Percentiles rank a stretch among this genome's conserved stretches.
phyloP scores from a whole-genome alignment of 2,329 filamentous ascomycete genomes.

The Exophiala calicioides region DNA sequence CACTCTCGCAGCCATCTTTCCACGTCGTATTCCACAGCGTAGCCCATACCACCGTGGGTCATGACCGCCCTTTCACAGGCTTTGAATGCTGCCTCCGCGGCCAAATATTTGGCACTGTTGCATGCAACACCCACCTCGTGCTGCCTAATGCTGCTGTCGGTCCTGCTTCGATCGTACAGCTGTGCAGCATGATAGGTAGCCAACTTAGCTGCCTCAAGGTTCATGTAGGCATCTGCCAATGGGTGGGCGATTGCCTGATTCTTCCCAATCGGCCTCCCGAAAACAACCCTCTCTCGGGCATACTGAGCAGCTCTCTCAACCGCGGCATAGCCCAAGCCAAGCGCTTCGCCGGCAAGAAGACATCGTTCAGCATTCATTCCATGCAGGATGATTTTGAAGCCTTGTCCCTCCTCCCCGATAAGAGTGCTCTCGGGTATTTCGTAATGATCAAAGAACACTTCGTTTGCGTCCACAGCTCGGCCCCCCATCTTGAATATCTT shows the following conservation, averaged over 20 bases:
- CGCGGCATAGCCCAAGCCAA: slow-evolving; percentile 76
- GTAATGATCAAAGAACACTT: slow-evolving; percentile 85
- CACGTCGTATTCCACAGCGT: slow-evolving; percentile 64
- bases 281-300: slow-evolving; percentile 66
- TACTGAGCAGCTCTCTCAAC: slow-evolving; percentile 64
- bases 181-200: slow-evolving; percentile 66
- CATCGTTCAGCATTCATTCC: slow-evolving; percentile 80
- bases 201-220: slow-evolving; percentile 65
- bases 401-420: slow-evolving; percentile 71
- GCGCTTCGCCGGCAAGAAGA: slow-evolving; percentile 73
- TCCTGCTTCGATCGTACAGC: slow-evolving; percentile 59
- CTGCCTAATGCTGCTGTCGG: slow-evolving; percentile 48
- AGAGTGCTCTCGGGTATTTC: slow-evolving; percentile 63
- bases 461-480: slow-evolving; percentile 78
- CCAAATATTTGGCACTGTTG: slow-evolving; percentile 68
- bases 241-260: slow-evolving; percentile 69
- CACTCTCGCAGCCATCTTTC: slow-evolving; percentile 62
- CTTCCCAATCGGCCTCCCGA: slow-evolving; percentile 64
- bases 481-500: slow-evolving; percentile 85
- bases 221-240: slow-evolving; percentile 65
- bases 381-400: slow-evolving; percentile 76
- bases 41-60: slow-evolving; percentile 64
- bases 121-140: slow-evolving; percentile 64
- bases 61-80: slow-evolving; percentile 61
- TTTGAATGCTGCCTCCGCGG: slow-evolving; percentile 60